phyloP scores from a whole-genome alignment of 371 early-diverging fungal genomes.

The Apophysomyces elegans region DNA sequence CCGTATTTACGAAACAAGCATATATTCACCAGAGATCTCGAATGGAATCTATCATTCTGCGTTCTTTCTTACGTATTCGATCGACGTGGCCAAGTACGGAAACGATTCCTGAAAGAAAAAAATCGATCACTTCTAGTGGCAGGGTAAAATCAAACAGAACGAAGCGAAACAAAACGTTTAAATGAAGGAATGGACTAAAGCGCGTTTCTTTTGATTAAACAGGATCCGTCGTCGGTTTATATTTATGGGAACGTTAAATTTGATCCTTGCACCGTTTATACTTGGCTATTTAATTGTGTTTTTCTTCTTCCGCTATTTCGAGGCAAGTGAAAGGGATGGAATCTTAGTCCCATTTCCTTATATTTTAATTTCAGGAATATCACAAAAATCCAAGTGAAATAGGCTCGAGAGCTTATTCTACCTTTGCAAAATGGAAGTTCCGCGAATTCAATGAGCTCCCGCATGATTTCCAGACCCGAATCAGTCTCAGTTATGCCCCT shows the following conservation, averaged over 20 bases:
- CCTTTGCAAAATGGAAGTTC: constrained; percentile 90
- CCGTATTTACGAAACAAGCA: constrained; percentile 49
- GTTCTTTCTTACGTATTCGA: constrained; percentile 88
- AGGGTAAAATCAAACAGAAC: constrained; percentile 41
- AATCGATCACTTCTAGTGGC: constrained; percentile 65
- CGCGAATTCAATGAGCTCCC: constrained; percentile 97
- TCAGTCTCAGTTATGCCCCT: constrained; percentile 69
- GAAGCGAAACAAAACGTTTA: not conserved
- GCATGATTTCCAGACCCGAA: constrained; percentile 81
- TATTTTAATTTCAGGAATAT: constrained; percentile 64
- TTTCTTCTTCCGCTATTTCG: constrained; percentile 94
- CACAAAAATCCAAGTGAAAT: constrained; percentile 87
- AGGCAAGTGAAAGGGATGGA: constrained; percentile 56
- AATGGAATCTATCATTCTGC: constrained; percentile 92
- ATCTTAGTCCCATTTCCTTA: too few relatives aligned
- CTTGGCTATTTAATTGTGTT: constrained; percentile 80
- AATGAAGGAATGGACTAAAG: not conserved
- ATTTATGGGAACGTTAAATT: constrained; percentile 85
- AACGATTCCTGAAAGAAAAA: constrained; percentile 73
- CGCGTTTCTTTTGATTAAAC: not conserved
- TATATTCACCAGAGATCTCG: constrained; percentile 83
- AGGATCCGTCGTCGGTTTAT: constrained; percentile 83
- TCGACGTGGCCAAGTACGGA: constrained; percentile 79
- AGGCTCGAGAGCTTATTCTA: constrained; percentile 83
- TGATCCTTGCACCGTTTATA: constrained; percentile 88